phyloP scores from a whole-genome alignment of 805 yeast species.

The Millerago galiae region DNA sequence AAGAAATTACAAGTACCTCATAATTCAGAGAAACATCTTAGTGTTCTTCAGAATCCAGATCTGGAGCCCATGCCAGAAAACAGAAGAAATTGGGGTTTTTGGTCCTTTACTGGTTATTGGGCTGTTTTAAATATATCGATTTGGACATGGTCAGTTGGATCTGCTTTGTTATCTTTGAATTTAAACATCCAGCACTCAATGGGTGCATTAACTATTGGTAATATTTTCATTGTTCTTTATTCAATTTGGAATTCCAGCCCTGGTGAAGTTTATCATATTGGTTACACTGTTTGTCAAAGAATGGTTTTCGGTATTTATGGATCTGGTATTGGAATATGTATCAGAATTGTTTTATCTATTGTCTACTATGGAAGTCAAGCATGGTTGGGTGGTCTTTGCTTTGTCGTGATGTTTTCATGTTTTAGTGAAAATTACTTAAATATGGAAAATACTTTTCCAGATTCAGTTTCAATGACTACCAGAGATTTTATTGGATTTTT shows the following conservation, averaged over 20 bases:
- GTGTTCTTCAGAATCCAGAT: slow-evolving; percentile 28
- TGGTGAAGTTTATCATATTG: slow-evolving; percentile 35
- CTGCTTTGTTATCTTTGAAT: slow-evolving; percentile 33
- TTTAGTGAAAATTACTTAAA: slow-evolving; percentile 30
- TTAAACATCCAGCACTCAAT: slow-evolving; percentile 33
- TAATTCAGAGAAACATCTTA: slow-evolving; percentile 13
- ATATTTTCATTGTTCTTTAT: slow-evolving; percentile 29
- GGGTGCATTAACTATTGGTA: slow-evolving; percentile 35
- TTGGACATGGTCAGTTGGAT: slow-evolving; percentile 33
- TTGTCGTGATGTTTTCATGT: slow-evolving; percentile 31
- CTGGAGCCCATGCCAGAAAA: slow-evolving; percentile 32
- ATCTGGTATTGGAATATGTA: slow-evolving; percentile 31
- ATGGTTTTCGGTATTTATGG: slow-evolving; percentile 37
- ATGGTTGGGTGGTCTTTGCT: slow-evolving; percentile 37
- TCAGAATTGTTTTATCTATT: slow-evolving; percentile 33
- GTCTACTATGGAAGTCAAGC: slow-evolving; percentile 39
- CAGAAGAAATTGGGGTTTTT: slow-evolving; percentile 34
- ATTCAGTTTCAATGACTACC: slow-evolving; percentile 32
- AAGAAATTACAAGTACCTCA: slow-evolving; percentile 21
- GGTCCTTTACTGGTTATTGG: slow-evolving; percentile 30
- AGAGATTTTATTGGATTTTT: slow-evolving; percentile 38
- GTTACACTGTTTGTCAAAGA: slow-evolving; percentile 32
- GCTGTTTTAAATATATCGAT: slow-evolving; percentile 30
- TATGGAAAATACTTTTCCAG: slow-evolving; percentile 33
- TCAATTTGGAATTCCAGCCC: slow-evolving; percentile 33